Percentiles rank a stretch among this genome's conserved stretches.
These are phyloP conservation scores for Tuctoria greenei DNA, from an alignment of 176 grass and related monocot genomes.

Conservation along the genomic window DNA sequence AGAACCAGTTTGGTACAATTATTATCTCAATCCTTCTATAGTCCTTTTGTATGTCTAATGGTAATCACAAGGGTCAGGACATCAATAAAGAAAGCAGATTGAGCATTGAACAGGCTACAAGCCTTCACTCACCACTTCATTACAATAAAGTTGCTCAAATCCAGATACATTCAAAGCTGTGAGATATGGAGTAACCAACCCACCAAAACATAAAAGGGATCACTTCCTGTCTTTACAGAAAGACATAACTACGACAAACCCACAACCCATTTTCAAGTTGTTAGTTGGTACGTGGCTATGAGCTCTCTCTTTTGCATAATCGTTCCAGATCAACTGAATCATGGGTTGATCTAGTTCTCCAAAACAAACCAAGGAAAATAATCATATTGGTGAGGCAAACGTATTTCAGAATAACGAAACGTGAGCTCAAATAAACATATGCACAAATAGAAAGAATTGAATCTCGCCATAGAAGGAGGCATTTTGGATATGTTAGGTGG, in stretches of 20 bases:
- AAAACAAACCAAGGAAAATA: slow-evolving; percentile 1
- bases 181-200: neutral
- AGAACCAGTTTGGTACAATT: neutral
- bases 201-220: neutral
- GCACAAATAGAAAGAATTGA: neutral
- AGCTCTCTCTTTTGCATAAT: neutral
- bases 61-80: neutral
- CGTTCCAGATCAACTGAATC: neutral
- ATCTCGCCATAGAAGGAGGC: neutral
- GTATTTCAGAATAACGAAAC: neutral
- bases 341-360: neutral
- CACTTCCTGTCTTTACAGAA: neutral
- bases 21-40: neutral
- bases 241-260: neutral
- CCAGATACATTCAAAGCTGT: neutral
- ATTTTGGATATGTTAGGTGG: neutral
- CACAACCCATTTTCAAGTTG: neutral
- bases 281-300: neutral
- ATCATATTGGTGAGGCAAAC: neutral
- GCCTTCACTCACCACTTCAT: neutral
- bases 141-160: neutral
- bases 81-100: slow-evolving; percentile 23
- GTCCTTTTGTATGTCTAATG: neutral
- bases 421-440: neutral
- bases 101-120: neutral